Evolutionary conservation across 495 filamentous ascomycete genomes (phyloP), one percentile per base, ranked within the genome.

Genomic region (Parathielavia hyrcaniae): DNA sequence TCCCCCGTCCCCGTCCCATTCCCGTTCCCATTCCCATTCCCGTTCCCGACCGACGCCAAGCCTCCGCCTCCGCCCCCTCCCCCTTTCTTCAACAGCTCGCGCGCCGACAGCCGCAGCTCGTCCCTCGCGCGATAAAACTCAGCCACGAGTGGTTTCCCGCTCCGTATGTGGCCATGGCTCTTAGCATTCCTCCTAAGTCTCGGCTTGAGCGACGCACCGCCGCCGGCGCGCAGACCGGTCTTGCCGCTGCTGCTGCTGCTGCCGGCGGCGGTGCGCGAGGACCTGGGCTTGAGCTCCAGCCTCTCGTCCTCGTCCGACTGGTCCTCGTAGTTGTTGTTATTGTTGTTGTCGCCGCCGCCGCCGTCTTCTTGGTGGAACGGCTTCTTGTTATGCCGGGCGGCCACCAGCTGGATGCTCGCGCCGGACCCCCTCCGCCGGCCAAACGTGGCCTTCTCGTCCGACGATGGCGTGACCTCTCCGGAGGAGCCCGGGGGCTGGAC

Each of bases 231-330:
- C 26, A 30, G 26, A 30, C 26, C 6, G 6, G 26, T 6, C 26
- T 30, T 30, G 22, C 14, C 19, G 32, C 54, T 43, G 39, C 22
- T 36, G 4, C 17, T 39, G n/a, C 22, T 35, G 12, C 16, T 17
- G 0, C 45, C 48, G 2, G 22, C 45, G 54, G 67, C 17, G 19
- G 55, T 12, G 16, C 48, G 36, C 20, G 54, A 43, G 8, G 53
- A 26, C 44, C 65, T 60, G 2, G 54, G 55, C 55, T 64, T 62
- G 14, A 66, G 71, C 59, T 77, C 75, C 4, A 77, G 63, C 11
- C 69, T 63, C 43, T 75, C 74, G 20, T 75, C 75, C 17, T 74
- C 71, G 23, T 77, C 74, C 9, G 73, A 69, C 20, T 70, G 22
- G 6, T 57, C 61, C 5, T 65, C 57, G 12, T 67, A n/a, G n/a